Evolutionary conservation across 176 grass and related monocot genomes (phyloP).

Genomic region (Thinopyrum elongatum): DNA sequence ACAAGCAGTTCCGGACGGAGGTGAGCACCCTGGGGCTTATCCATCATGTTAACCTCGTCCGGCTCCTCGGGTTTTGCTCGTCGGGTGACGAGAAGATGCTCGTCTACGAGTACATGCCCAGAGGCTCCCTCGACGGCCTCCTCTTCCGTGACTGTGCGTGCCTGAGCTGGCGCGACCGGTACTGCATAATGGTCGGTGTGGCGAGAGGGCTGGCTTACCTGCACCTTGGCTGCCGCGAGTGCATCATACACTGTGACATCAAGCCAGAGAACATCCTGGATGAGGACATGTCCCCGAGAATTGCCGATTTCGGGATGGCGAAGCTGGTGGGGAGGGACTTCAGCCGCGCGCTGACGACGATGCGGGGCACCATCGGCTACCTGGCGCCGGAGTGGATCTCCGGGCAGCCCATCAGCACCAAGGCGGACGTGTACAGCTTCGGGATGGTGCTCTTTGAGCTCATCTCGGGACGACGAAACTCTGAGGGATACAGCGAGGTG

Average conservation of each 20-base stretch:
- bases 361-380: conserved; percentile 42
- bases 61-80: conserved; percentile 15
- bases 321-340: conserved; percentile 27
- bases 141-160: too few relatives aligned
- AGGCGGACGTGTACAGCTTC: conserved; percentile 53
- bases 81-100: conserved; percentile 13
- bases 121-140: conserved; percentile 6
- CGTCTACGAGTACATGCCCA: conserved; percentile 43
- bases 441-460: conserved; percentile 55
- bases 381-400: conserved; percentile 44
- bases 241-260: not conserved
- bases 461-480: conserved; percentile 25
- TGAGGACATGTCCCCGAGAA: not conserved
- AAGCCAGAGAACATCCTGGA: not conserved
- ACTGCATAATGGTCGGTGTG: conserved; percentile 14
- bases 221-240: conserved; percentile 14
- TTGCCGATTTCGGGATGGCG: conserved; percentile 15
- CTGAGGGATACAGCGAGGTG: not conserved
- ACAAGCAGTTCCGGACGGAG: conserved; percentile 29
- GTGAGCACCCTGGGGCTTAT: conserved; percentile 6
- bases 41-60: conserved; percentile 32
- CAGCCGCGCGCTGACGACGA: conserved; percentile 7
- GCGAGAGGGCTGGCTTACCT: conserved; percentile 1
- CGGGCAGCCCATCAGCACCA: conserved; percentile 20
- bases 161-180: not conserved